Evolutionary conservation across 129 eudicot species (phyloP), one percentile per base, ranked within the genome.

Genomic region (Flaveria bidentis): DNA sequence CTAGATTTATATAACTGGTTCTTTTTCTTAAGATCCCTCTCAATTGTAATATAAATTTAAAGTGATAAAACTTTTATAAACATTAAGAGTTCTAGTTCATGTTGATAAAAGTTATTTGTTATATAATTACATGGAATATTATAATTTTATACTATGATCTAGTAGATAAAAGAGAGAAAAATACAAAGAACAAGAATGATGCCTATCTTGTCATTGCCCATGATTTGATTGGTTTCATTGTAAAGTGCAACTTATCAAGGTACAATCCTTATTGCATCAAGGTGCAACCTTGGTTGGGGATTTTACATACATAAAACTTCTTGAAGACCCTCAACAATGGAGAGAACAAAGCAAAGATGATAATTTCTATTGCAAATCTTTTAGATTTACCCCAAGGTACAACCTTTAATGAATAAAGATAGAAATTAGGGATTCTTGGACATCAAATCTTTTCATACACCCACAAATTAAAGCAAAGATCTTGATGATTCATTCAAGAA

Each of bases 381-480:
- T 9, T 9, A 63, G 52, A 71, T 71, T 79, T 1, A 5, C 41
- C 5, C 30, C 44, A 14, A 63, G 69, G 12, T 30, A 52, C 74
- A 72, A 72, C 17, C 23, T 72, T 51, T 72, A 71, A 71, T 71
- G 72, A 57, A 64, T 36, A 79, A 72, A 79, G 78, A 42, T 52
- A 20, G 47, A 41, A 61, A 36, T 39, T 50, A 52, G 39, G 57
- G 78, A 79, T 79, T 52, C 51, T 62, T 64, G 58, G 58, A 67
- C 74, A 80, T 63, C 68, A 79, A 71, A 72, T 79, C 78, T 64
- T 79, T 67, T 23, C n/a, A 73, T 16, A 62, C 57, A 33, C 66
- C 22, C 56, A 79, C 41, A 36, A 79, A 63, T 9, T 64, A 62
- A 49, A 79, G 49, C 55, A 39, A 71, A 79, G 83, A 79, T 71